Conservation (phyloP, 179 eudicot genomes). For the Beta lomatogona region DNA sequence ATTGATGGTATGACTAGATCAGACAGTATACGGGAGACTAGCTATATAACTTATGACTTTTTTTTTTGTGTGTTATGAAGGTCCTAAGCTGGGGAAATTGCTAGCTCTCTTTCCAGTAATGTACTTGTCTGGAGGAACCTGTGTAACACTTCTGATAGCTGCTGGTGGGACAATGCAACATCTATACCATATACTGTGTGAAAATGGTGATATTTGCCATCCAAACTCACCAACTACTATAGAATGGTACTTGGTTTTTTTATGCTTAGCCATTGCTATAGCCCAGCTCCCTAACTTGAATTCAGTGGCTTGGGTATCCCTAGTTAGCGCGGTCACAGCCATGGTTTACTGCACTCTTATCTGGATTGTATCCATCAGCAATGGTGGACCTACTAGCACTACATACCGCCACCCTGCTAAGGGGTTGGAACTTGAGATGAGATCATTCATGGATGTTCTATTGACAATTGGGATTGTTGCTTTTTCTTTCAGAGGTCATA, state of each 20-base stretch:
- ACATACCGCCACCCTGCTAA: neutral
- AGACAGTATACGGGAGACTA: neutral
- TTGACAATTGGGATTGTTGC: conserved; percentile 47
- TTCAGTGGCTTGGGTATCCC: conserved; percentile 48
- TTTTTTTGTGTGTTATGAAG: conserved; percentile 23
- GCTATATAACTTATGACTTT: neutral
- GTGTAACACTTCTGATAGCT: conserved; percentile 43
- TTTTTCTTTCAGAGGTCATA: conserved; percentile 68
- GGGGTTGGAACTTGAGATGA: neutral
- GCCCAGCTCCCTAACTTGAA: conserved; percentile 54
- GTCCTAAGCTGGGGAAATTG: conserved; percentile 52
- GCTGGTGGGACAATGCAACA: conserved; percentile 42
- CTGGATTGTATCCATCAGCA: conserved; percentile 40
- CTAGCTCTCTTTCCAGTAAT: conserved; percentile 42
- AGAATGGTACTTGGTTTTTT: conserved; percentile 32
- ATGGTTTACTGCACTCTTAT: conserved; percentile 42
- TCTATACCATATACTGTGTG: conserved; percentile 15
- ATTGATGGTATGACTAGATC: too few species aligned
- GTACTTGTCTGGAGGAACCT: conserved; percentile 62
- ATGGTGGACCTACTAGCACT: conserved; percentile 16
- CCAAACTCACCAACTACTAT: conserved; percentile 16
- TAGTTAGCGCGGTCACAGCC: conserved; percentile 48
- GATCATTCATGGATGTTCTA: conserved; percentile 14
- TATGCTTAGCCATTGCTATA: conserved; percentile 27
- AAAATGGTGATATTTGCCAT: conserved; percentile 1